Base-by-base conservation (phyloP, 2,329 filamentous ascomycete genomes). In the Colletotrichum cordylinicola region DNA sequence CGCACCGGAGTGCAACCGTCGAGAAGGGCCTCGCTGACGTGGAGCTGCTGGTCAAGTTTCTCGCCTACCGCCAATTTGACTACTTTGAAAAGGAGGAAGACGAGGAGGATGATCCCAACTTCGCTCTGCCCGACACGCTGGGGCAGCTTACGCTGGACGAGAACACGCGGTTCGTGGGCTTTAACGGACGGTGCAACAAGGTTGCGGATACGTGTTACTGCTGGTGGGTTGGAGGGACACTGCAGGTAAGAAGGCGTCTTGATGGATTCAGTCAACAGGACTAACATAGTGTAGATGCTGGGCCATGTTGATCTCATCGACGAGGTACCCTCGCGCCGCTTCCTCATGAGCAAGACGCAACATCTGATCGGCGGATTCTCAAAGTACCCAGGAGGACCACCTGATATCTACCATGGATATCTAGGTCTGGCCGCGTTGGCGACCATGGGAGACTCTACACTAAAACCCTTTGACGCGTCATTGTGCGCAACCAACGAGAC, bases 161-260 rank as follows among this genome's bases (percentile, higher is more conserved):
- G 24, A 73, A 77, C 31, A 68, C 77, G 21, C 84, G 86, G 12
- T 90, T 90, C 80, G 90, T 95, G 2, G 97, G 96, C 12, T 96
- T 98, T 85, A 98, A 98, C 81, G 97, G 97, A 31, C 92, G 97
- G 66, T 93, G 92, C 82, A 98, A 98, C 86, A 99, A 99, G 84
- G 90, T 93, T 64, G 94, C 95, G 12, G 97, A 99, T 85, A 98
- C 97, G 1, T 99, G 97, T 85, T 99, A 99, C 84, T 94, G 92
- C 27, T 99, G 96, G 88, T 99, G 97, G 97, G 95, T 95, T 1
- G 90, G 90, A 6, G 95, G 92, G 3, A 92, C 95, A 2, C 82
- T 91, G 1, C 80, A 82, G 68, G 87, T 89, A 18, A 24, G 10
- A 9, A 21, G 8, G 5, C 48, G 6, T n/a, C 52, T 27, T 90